These are phyloP conservation scores for Penicillium bialowiezense DNA, from an alignment of 495 filamentous ascomycete genomes.

Conservation along the genomic window DNA sequence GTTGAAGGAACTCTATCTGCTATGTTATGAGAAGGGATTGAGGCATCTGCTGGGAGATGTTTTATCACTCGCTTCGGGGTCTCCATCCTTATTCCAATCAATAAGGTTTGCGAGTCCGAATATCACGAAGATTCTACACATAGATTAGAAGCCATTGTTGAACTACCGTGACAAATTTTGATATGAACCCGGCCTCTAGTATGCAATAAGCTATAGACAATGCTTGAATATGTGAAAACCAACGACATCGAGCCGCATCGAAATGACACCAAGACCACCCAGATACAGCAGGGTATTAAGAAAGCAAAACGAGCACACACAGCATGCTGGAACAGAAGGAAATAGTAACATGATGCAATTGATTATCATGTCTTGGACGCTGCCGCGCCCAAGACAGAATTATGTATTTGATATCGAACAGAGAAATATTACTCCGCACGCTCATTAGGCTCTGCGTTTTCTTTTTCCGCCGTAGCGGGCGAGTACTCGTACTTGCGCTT, in stretches of 20 bases:
- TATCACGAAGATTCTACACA: too few relatives aligned
- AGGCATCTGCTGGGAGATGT: too few relatives aligned
- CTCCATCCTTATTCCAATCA: too few relatives aligned
- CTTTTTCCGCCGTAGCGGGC: slow-evolving; percentile 20
- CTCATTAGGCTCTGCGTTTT: slow-evolving; percentile 28
- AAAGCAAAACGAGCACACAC: neutral
- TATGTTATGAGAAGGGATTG: too few relatives aligned
- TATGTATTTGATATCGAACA: slow-evolving; percentile 5
- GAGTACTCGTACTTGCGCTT: slow-evolving; percentile 31
- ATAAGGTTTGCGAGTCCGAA: too few relatives aligned
- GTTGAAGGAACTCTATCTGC: too few relatives aligned
- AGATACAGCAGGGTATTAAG: slow-evolving; percentile 1
- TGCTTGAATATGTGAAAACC: slow-evolving; percentile 3
- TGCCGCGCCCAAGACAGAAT: slow-evolving; percentile 1
- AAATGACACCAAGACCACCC: slow-evolving; percentile 1
- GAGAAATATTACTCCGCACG: slow-evolving; percentile 9
- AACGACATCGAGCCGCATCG: neutral
- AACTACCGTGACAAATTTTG: neutral
- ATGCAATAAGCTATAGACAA: slow-evolving; percentile 18
- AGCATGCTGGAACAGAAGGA: neutral
- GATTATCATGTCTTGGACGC: slow-evolving; percentile 6
- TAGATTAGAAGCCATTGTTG: too few relatives aligned
- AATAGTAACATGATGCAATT: slow-evolving; percentile 6
- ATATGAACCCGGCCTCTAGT: slow-evolving; percentile 8
- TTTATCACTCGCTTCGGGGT: too few relatives aligned